Percentiles rank a stretch among this genome's conserved stretches.
phyloP scores from a whole-genome alignment of 2,329 filamentous ascomycete genomes.

The Penicillium crustosum region DNA sequence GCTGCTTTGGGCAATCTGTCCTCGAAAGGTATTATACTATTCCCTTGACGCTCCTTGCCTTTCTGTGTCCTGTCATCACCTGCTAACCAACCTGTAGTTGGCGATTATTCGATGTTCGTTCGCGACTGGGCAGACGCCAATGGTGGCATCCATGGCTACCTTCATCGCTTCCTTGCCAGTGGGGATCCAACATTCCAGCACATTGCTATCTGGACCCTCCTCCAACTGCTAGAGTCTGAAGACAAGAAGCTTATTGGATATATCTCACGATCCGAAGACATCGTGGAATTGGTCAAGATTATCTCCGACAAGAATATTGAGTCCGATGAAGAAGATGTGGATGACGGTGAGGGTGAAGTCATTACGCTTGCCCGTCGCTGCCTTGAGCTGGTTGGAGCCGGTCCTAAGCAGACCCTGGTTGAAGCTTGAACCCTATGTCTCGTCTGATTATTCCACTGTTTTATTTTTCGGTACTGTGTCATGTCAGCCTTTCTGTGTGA shows the following conservation, averaged over 20 bases:
- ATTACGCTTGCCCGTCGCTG: conserved; percentile 87
- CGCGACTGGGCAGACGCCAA: conserved; percentile 90
- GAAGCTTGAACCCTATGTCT: conserved; percentile 59
- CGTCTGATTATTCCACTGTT: conserved; percentile 4
- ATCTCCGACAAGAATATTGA: conserved; percentile 90
- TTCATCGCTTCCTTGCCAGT: conserved; percentile 87
- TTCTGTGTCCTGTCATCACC: neutral
- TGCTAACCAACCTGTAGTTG: conserved; percentile 59
- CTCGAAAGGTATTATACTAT: conserved; percentile 73
- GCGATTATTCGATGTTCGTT: conserved; percentile 94
- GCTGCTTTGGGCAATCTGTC: conserved; percentile 93
- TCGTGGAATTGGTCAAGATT: conserved; percentile 85
- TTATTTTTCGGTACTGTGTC: conserved; percentile 17
- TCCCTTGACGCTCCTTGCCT: neutral
- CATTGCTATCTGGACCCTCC: conserved; percentile 96
- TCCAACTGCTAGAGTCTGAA: conserved; percentile 93
- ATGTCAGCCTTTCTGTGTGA: conserved; percentile 6
- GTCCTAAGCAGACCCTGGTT: conserved; percentile 72
- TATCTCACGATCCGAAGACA: conserved; percentile 85
- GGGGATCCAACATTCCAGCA: conserved; percentile 98
- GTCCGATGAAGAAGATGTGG: conserved; percentile 79
- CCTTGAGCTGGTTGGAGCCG: conserved; percentile 79
- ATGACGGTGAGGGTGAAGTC: conserved; percentile 90
- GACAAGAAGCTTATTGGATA: conserved; percentile 84
- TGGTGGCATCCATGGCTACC: conserved; percentile 92